phyloP scores from a whole-genome alignment of 2,329 filamentous ascomycete species.

The Nectriaceae sp. region DNA sequence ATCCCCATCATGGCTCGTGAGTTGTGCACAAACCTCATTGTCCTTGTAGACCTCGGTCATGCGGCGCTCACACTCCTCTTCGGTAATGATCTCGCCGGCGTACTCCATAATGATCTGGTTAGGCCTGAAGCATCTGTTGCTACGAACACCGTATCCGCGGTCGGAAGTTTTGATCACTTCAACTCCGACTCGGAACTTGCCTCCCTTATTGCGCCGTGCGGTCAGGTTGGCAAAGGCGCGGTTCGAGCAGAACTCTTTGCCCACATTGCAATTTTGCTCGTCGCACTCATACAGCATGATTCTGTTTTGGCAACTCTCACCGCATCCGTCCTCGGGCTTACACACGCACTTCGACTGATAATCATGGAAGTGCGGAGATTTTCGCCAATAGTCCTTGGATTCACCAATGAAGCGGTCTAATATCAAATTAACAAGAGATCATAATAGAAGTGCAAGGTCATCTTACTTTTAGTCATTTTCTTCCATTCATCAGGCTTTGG shows the following conservation, averaged over 20 bases:
- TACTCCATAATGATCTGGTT: conserved; percentile 99
- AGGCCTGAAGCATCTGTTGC: conserved; percentile 82
- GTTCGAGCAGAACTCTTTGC: conserved; percentile 75
- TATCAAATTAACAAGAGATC: conserved; percentile 28
- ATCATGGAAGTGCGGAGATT: conserved; percentile 71
- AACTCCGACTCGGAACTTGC: conserved; percentile 88
- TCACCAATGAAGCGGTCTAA: conserved; percentile 89
- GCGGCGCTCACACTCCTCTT: conserved; percentile 86
- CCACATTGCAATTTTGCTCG: conserved; percentile 80
- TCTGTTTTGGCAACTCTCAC: conserved; percentile 87
- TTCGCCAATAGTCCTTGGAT: conserved; percentile 78
- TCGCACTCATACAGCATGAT: conserved; percentile 99
- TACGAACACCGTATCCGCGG: conserved; percentile 88
- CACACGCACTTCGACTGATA: conserved; percentile 80
- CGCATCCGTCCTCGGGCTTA: conserved; percentile 75
- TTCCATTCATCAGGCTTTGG: conserved; percentile 93
- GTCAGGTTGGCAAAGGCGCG: conserved; percentile 83
- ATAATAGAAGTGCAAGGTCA: conserved; percentile 11
- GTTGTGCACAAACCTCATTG: conserved; percentile 68
- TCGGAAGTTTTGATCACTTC: conserved; percentile 91
- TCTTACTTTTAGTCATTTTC: conserved; percentile 82
- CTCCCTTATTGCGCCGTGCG: conserved; percentile 72
- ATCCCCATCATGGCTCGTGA: no score
- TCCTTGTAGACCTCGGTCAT: conserved; percentile 95
- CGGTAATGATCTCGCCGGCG: conserved; percentile 95